Evolutionary conservation across 2,329 filamentous ascomycete species (phyloP).

Genomic region (Fusarium drepaniforme): DNA sequence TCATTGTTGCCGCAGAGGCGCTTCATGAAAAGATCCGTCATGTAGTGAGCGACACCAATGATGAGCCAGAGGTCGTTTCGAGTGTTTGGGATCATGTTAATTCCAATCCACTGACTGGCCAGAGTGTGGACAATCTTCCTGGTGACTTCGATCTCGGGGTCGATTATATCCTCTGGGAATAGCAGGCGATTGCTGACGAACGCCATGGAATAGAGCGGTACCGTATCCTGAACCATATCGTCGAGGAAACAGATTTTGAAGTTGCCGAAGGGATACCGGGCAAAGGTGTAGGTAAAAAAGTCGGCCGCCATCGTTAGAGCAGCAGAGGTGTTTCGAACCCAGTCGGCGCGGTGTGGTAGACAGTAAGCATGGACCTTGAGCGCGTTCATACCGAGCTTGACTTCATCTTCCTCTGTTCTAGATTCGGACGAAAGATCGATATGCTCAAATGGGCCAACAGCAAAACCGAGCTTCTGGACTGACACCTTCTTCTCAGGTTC

Average conservation of each 20-base stretch:
- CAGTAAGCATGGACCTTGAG: slow-evolving; percentile 94
- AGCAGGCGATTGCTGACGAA: slow-evolving; percentile 89
- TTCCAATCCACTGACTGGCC: slow-evolving; percentile 93
- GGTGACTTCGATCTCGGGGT: slow-evolving; percentile 85
- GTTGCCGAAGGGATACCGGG: slow-evolving; percentile 89
- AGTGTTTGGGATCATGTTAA: slow-evolving; percentile 89
- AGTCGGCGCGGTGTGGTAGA: slow-evolving; percentile 82
- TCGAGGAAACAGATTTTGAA: slow-evolving; percentile 97
- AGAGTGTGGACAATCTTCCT: slow-evolving; percentile 85
- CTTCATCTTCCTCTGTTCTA: slow-evolving; percentile 90
- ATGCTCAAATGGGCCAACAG: slow-evolving; percentile 93
- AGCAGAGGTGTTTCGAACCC: slow-evolving; percentile 88
- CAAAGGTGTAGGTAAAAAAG: slow-evolving; percentile 88
- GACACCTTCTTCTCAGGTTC: slow-evolving; percentile 80
- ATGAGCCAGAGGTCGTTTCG: slow-evolving; percentile 89
- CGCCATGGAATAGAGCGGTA: slow-evolving; percentile 84
- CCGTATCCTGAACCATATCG: slow-evolving; percentile 81
- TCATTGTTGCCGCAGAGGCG: slow-evolving; percentile 94
- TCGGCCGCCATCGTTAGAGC: slow-evolving; percentile 91
- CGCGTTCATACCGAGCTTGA: slow-evolving; percentile 88
- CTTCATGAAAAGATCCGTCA: slow-evolving; percentile 94
- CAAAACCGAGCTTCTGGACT: slow-evolving; percentile 92
- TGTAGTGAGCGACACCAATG: slow-evolving; percentile 91
- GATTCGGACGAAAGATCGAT: slow-evolving; percentile 88
- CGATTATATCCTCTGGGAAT: slow-evolving; percentile 86